phyloP scores from a whole-genome alignment of 352 stramenopile genomes.

The Hyaloperonospora brassicae region DNA sequence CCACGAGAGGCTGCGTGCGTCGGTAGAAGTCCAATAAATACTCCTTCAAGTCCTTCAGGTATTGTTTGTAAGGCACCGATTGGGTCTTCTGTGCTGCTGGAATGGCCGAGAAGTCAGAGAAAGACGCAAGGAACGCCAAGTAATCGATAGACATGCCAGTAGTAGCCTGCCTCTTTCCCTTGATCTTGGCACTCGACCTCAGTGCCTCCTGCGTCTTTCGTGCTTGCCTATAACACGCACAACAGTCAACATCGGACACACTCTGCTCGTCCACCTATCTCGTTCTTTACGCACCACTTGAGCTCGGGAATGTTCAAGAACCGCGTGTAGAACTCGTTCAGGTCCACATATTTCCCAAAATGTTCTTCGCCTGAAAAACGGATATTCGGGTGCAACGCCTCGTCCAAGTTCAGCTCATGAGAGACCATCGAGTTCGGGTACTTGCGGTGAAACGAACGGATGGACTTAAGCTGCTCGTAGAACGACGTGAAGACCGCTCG shows the following conservation, averaged over 20 bases:
- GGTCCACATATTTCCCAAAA: constrained; percentile 86
- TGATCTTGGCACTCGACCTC: constrained; percentile 12
- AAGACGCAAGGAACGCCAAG: constrained; percentile 57
- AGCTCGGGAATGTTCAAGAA: constrained; percentile 73
- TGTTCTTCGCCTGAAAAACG: constrained; percentile 86
- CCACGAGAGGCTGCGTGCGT: constrained; percentile 81
- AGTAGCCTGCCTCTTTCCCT: constrained; percentile 11
- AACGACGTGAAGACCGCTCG: constrained; percentile 82
- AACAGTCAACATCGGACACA: background rate
- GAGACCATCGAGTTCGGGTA: constrained; percentile 64
- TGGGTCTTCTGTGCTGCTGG: constrained; percentile 47
- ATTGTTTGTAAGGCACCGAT: constrained; percentile 51
- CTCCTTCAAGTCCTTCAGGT: constrained; percentile 62
- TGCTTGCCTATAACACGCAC: constrained; percentile 24
- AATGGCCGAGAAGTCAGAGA: constrained; percentile 61
- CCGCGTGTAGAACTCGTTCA: constrained; percentile 74
- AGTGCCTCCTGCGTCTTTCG: constrained; percentile 22
- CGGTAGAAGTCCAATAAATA: constrained; percentile 86
- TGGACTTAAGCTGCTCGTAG: constrained; percentile 82
- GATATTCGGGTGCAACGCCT: constrained; percentile 54
- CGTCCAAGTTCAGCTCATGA: constrained; percentile 56
- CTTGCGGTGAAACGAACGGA: constrained; percentile 79
- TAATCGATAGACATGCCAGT: constrained; percentile 43
- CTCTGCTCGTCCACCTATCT: background rate
- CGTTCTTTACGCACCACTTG: constrained; percentile 24